Base-by-base conservation (phyloP, 1,284 basidiomycete species). In the Irpex lacteus region DNA sequence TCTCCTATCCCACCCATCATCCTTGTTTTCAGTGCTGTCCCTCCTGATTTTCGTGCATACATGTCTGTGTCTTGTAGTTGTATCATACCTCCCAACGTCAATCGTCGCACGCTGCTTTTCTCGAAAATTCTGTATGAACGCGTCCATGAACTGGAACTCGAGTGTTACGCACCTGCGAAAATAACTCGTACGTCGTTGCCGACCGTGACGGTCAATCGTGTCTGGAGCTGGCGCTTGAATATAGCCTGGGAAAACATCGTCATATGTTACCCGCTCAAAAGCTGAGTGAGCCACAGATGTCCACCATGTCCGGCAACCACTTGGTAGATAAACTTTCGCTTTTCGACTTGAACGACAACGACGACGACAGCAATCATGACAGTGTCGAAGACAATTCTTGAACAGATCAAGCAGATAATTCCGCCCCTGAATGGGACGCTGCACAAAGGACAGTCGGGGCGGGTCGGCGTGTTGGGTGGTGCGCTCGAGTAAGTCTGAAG, bases 371-470 rank as follows among this genome's bases (percentile, higher is more conserved):
- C 52, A 21, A 65, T 37, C n/a, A 91, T 91, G 89, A 79, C 86
- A 8, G 72, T 91, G 56, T 79, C 88, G 56, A 83, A 82, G 67
- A 71, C 77, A 32, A 77, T 91, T 58, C 71, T 92, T 58, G 83
- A 87, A 32, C 88, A 92, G 72, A 83, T 95, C 65, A 90, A 88
- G 73, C 82, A 84, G 64, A 80, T 97, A 54, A 92, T 97, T 65
- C 95, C 95, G 0, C 94, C 95, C 49, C 83, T 97, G 15, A 86
- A 92, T 70, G 88, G 90, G 2, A 86, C 89, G 55, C 80, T 98
- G 44, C 95, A 98, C 81, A 99, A 99, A 75, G 97, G 97, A 9
- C 97, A 98, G 81, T 96, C 95, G 62, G 96, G 95, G 85, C 85
- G 97, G 21, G 91, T 99, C 34, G 97, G 95, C 59, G 92, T 99